phyloP scores from a whole-genome alignment of 176 grass and related monocot species.

The Hsuehochloa calcarea region DNA sequence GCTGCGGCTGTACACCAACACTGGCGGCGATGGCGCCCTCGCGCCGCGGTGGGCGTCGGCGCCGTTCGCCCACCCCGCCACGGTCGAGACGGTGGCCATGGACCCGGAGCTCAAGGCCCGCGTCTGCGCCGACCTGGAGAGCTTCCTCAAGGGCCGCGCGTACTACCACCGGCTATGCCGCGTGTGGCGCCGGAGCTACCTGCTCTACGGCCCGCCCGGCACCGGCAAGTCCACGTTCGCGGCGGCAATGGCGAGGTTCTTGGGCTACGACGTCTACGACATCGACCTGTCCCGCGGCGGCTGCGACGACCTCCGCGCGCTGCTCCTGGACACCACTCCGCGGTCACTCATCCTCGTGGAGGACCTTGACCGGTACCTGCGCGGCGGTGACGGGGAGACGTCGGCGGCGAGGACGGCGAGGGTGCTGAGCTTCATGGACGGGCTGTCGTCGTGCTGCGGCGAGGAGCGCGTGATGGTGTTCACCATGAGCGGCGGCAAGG shows the following conservation, averaged over 20 bases:
- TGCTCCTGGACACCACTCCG: constrained; percentile 68
- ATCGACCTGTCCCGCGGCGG: constrained; percentile 63
- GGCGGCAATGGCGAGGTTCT: constrained; percentile 84
- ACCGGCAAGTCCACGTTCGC: constrained; percentile 94
- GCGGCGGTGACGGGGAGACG: constrained; percentile 44
- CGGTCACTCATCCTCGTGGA: constrained; percentile 92
- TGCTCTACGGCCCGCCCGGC: constrained; percentile 72
- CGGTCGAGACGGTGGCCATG: constrained; percentile 80
- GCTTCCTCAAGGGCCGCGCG: constrained; percentile 70
- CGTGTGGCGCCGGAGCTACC: constrained; percentile 96
- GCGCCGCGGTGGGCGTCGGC: constrained; percentile 41
- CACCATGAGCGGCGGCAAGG: constrained; percentile 73
- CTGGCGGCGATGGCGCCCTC: background rate
- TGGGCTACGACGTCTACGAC: constrained; percentile 87
- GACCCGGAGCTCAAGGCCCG: constrained; percentile 77
- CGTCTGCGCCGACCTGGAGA: constrained; percentile 66
- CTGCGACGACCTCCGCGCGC: constrained; percentile 59
- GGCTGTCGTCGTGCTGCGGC: constrained; percentile 71
- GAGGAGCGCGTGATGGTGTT: constrained; percentile 94
- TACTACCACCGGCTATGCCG: constrained; percentile 91
- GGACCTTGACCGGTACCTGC: constrained; percentile 88
- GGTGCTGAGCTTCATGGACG: constrained; percentile 93
- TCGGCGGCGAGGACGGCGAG: constrained; percentile 37
- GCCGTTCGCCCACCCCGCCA: constrained; percentile 81
- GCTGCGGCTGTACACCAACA: constrained; percentile 56